Conservation (phyloP, 768 basidiomycete genomes). For the Xanthoconium stramineum region DNA sequence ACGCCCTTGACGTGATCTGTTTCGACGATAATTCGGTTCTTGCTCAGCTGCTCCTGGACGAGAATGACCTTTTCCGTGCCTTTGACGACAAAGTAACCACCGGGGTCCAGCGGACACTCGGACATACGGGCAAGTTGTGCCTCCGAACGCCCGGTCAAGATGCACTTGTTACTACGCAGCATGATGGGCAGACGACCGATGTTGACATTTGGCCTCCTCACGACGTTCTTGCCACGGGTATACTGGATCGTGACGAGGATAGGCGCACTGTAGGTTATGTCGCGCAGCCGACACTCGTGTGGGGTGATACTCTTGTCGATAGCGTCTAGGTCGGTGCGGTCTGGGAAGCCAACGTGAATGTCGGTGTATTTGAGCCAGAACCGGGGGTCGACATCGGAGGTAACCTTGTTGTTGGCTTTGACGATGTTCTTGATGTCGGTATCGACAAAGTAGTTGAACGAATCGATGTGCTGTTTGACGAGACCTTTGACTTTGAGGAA, state of each 20-base stretch:
- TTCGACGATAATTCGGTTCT: constrained; percentile 99
- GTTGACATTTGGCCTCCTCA: constrained; percentile 75
- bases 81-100: constrained; percentile 99
- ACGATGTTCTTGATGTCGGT: constrained; percentile 97
- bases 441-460: constrained; percentile 98
- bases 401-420: constrained; percentile 88
- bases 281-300: constrained; percentile 94
- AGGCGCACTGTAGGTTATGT: constrained; percentile 91
- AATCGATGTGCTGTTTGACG: constrained; percentile 98
- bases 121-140: constrained; percentile 89
- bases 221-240: constrained; percentile 85
- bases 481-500: constrained; percentile 97
- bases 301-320: constrained; percentile 86
- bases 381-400: constrained; percentile 93
- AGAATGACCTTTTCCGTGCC: constrained; percentile 99
- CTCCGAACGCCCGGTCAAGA: constrained; percentile 73
- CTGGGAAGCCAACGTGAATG: constrained; percentile 89
- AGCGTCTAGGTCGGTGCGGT: constrained; percentile 78
- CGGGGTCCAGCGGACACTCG: constrained; percentile 97
- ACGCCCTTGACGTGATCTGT: constrained; percentile 84
- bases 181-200: constrained; percentile 95
- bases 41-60: constrained; percentile 97
- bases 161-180: constrained; percentile 94
- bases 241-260: constrained; percentile 95
- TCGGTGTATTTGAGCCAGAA: constrained; percentile 97